Percentiles rank a stretch among this genome's conserved stretches.
These are phyloP conservation scores for Saccharomycodes ludwigii DNA, from an alignment of 805 yeast genomes.

Conservation along the genomic window DNA sequence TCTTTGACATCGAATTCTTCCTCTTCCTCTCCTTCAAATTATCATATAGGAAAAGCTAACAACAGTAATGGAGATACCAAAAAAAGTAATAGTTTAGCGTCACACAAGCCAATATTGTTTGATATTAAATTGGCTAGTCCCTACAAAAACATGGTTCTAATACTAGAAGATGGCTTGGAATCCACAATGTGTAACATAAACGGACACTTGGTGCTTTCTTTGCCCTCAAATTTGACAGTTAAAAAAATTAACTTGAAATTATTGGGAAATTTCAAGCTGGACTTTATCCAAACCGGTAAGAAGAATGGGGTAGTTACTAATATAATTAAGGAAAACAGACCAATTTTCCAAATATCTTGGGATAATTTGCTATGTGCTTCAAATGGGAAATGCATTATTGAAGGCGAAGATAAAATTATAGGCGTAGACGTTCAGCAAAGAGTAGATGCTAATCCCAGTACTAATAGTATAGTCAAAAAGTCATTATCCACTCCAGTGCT, in stretches of 20 bases:
- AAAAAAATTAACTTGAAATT: slow-evolving; percentile 49
- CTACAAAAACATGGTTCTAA: slow-evolving; percentile 50
- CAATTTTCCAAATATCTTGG: slow-evolving; percentile 65
- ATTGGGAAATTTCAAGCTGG: slow-evolving; percentile 51
- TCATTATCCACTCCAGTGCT: slow-evolving; percentile 10
- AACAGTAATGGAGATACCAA: too few relatives aligned
- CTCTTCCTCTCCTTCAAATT: too few relatives aligned
- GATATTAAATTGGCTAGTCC: slow-evolving; percentile 26
- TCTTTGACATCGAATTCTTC: too few relatives aligned
- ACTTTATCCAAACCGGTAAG: slow-evolving; percentile 34
- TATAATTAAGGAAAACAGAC: slow-evolving; percentile 38
- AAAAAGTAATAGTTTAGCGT: too few relatives aligned
- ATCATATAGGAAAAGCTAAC: too few relatives aligned
- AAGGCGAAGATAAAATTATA: slow-evolving; percentile 7
- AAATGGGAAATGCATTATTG: slow-evolving; percentile 18
- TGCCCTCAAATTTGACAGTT: slow-evolving; percentile 54
- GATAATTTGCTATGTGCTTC: slow-evolving; percentile 33
- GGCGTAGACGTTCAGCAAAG: not conserved
- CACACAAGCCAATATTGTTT: slow-evolving; percentile 15
- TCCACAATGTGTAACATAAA: slow-evolving; percentile 63
- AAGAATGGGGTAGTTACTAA: slow-evolving; percentile 25
- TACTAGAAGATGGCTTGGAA: slow-evolving; percentile 65
- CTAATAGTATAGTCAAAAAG: slow-evolving; percentile 3
- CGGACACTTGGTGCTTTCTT: slow-evolving; percentile 63
- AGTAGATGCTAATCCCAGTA: not conserved